phyloP scores from a whole-genome alignment of 2,329 filamentous ascomycete species.

The Alternaria arbusti region DNA sequence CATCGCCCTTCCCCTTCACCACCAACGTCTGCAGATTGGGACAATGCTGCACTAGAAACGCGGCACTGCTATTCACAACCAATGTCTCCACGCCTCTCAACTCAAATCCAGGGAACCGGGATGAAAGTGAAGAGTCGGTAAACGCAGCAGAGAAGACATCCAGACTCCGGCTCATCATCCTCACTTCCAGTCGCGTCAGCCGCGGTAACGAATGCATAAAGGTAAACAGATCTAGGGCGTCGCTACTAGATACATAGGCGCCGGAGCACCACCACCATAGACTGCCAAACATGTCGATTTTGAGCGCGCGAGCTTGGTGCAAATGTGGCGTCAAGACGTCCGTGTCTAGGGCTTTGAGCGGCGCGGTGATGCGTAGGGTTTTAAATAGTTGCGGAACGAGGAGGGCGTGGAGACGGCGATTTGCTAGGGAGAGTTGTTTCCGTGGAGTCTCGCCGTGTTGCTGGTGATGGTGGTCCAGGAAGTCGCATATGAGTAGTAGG shows the following conservation, averaged over 20 bases:
- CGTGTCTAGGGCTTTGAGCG: conserved; percentile 16
- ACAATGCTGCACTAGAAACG: neutral
- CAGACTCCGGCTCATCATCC: conserved; percentile 27
- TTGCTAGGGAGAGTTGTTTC: conserved; percentile 17
- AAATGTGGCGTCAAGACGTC: neutral
- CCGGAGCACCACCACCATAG: conserved; percentile 28
- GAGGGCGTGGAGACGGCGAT: conserved; percentile 14
- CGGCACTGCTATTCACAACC: neutral
- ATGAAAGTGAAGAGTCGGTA: neutral
- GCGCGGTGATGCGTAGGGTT: conserved; percentile 18
- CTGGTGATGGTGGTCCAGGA: conserved; percentile 2
- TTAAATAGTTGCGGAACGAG: conserved; percentile 18
- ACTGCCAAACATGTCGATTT: conserved; percentile 25
- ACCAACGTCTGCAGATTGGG: neutral
- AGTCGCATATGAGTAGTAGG: conserved; percentile 20
- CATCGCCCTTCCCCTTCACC: conserved; percentile 10
- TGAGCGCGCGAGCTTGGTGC: conserved; percentile 12
- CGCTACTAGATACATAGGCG: conserved; percentile 16
- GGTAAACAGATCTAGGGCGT: conserved; percentile 20
- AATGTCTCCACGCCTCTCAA: neutral
- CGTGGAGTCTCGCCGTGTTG: neutral
- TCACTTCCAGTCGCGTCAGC: conserved; percentile 17
- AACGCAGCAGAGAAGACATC: conserved; percentile 22
- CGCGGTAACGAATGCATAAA: conserved; percentile 7
- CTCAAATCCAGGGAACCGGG: neutral